Evolutionary conservation across 1,284 basidiomycete genomes (phyloP), one percentile per base, ranked within the genome.

Genomic region (Inonotus hispidus): DNA sequence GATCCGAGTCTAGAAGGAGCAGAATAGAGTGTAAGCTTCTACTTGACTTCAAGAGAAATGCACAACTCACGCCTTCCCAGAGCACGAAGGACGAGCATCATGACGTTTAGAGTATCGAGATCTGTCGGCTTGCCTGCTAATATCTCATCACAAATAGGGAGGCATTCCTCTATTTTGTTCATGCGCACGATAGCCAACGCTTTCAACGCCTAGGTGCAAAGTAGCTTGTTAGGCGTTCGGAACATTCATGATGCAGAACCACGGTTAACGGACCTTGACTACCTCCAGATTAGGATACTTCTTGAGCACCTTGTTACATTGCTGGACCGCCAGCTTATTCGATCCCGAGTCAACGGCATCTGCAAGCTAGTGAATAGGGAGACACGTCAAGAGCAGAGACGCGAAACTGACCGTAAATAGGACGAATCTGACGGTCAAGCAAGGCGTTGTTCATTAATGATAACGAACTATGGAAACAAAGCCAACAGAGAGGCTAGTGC

Each of bases 271-370:
- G 62, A 87, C 92, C 79, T 91, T 90, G 67, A 89, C 74, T n/a
- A 91, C 75, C 53, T 81, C 77, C 71, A 84, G 86, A 68, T 81
- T 83, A 19, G 89, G 87, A 64, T 89, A 80, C 73, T 90, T 90
- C 73, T 92, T 93, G 65, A 93, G 79, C 27, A 92, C 71, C 72
- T 93, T 92, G 72, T 91, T 92, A 75, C 88, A 90, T n/a, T 84
- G 78, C 49, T 90, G 82, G 57, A 93, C 80, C 21, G 90, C 91
- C 37, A 87, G 85, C 75, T 93, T 93, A 75, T 87, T 87, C n/a
- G 90, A 90, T 56, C 84, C 84, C 46, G 84, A 87, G 75, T 93
- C 92, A 64, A 94, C 77, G 45, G 91, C 85, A 79, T 93, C 92
- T 93, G 53, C 49, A 45, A 55, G 63, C 53, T n/a, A 27, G 39